Evolutionary conservation across 2,329 filamentous ascomycete species (phyloP), one percentile per base, ranked within the genome.

Genomic region (Teratosphaeria zuluensis): DNA sequence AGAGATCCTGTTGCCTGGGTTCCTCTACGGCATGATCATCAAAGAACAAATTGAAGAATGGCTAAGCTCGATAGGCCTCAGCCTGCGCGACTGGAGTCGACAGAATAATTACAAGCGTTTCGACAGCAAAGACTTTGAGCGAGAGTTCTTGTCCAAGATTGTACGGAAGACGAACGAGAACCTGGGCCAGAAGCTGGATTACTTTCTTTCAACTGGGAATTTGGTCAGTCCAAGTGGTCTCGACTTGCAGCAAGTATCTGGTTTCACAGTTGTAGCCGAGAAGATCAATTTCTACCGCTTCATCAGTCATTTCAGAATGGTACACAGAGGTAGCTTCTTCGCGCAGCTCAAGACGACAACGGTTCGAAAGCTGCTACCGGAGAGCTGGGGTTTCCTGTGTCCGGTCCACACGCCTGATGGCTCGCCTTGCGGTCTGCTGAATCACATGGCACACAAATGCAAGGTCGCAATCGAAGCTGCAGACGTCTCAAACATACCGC

Each of bases 241-340:
- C 48, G 94, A 99, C 80, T 75, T 96, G 69, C 94, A 97, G 71
- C 94, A 99, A 74, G 87, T 88, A 0, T 94, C 92, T 12, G 94
- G 94, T 62, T 99, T 95, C 74, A 95, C 90, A 0, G 91, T 99
- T 55, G 92, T 97, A 56, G 94, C 94, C 2, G 94, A 99, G 73
- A 97, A 97, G 81, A 92, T 99, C 72, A 99, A 99, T 77, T 99
- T 97, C 73, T 85, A 95, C 69, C 90, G 94, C 68, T 99, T 97
- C 77, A 95, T 99, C 77, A 94, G 90, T 74, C 94, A 99, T 75
- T 99, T 99, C 82, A 88, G 94, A 65, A 96, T 96, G 91, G 90
- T 99, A 59, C 94, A 99, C 78, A 86, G 94, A 85, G 94, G 94
- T 80, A 94, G 90, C 72, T 99, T 99, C 82, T 99, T 99, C 73